Conservation (phyloP, 768 basidiomycete genomes). For the Cantharellus cinnabarinus region DNA sequence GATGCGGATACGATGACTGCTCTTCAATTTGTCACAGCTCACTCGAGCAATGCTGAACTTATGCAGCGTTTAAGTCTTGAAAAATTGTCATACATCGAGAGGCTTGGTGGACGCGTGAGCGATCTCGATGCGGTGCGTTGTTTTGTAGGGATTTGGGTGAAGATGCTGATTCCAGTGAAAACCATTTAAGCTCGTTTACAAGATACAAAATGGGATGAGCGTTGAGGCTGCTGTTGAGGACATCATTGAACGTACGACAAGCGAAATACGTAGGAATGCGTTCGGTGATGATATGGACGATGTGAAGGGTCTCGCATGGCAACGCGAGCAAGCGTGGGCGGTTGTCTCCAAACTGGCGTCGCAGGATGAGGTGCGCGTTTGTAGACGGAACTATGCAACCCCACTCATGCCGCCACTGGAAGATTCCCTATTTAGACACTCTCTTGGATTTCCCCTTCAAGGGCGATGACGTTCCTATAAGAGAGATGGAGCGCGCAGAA, state of each 20-base stretch:
- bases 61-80: constrained; percentile 30
- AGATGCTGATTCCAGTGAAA: not conserved
- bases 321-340: constrained; percentile 71
- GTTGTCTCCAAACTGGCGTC: constrained; percentile 55
- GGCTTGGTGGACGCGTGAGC: constrained; percentile 77
- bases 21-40: constrained; percentile 60
- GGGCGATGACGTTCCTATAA: constrained; percentile 21
- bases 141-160: not conserved
- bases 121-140: constrained; percentile 62
- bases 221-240: constrained; percentile 78
- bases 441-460: constrained; percentile 48
- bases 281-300: constrained; percentile 90
- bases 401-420: not conserved
- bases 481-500: constrained; percentile 23
- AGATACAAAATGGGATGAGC: constrained; percentile 50
- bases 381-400: too few species aligned
- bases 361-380: constrained; percentile 29
- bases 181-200: constrained; percentile 49
- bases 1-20: constrained; percentile 75
- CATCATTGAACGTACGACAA: constrained; percentile 57
- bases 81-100: constrained; percentile 39
- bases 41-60: constrained; percentile 34
- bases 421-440: constrained; percentile 70
- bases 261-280: constrained; percentile 72
- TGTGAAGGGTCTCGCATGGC: constrained; percentile 65